phyloP scores from a whole-genome alignment of 176 grass and related monocot species.

The Stipa capillata region DNA sequence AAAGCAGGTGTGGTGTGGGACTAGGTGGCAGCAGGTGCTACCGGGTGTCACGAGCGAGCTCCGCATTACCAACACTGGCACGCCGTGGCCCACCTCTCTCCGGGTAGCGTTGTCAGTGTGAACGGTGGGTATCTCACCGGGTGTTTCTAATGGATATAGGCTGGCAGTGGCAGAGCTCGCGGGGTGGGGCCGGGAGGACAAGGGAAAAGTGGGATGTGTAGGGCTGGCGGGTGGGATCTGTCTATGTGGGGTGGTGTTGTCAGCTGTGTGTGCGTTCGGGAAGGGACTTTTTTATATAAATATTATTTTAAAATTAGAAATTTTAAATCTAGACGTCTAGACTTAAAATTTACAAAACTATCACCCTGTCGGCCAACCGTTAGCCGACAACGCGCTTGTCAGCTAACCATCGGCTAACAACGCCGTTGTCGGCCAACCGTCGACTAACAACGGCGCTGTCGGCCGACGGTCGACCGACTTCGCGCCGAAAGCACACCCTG shows the following conservation, averaged over 20 bases:
- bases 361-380: too few relatives aligned
- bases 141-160: not conserved
- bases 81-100: not conserved
- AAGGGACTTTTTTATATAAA: too few relatives aligned
- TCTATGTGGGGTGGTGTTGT: not conserved
- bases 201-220: not conserved
- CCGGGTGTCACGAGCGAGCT: not conserved
- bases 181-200: not conserved
- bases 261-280: not conserved
- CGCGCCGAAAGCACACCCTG: too few relatives aligned
- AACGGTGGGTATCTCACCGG: not conserved
- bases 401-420: too few relatives aligned
- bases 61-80: not conserved
- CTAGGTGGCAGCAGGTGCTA: constrained; percentile 1
- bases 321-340: too few relatives aligned
- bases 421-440: too few relatives aligned
- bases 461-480: too few relatives aligned
- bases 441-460: too few relatives aligned
- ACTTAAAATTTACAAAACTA: too few relatives aligned
- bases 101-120: not conserved
- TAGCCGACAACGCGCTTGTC: too few relatives aligned
- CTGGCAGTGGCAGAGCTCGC: not conserved
- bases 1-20: constrained; percentile 14
- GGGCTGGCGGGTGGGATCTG: not conserved
- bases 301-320: too few relatives aligned